Base-by-base conservation (phyloP, 805 yeast genomes). In the Cyberlindnera suaveolens region DNA sequence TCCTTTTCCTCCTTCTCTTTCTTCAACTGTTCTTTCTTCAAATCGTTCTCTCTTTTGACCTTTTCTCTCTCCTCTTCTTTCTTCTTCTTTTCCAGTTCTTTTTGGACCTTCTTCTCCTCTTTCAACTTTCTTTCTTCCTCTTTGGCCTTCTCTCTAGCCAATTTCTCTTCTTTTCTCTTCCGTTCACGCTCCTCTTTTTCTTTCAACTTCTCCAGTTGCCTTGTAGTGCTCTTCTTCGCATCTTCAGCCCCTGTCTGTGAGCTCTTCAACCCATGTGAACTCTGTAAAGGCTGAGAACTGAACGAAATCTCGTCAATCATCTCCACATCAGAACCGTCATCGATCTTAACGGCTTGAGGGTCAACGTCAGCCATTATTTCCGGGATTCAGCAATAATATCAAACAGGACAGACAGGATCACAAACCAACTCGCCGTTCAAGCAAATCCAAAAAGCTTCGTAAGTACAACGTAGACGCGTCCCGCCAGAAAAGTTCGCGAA, bases 41-140 rank as follows among this genome's bases (percentile, higher is more conserved):
- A 44, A 43, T 48, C 41, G 46, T 61, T 41, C 64, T 50, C 51
- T 64, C 58, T 49, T 55, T 34, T 51, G 52, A 40, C 51, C 54
- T 46, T 66, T 67, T 45, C 63, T 65, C 43, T 66, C 54, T 54
- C 66, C 48, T 43, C 39, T 62, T 62, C 49, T 31, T 57, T 44
- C 11, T 31, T 44, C 14, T 32, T 41, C 2, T 40, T 37, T 7
- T 18, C 18, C 37, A 38, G 37, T 38, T 42, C 44, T 35, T 44
- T 40, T 3, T 31, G 58, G 19, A 50, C 54, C 39, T 53, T 57
- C 53, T 60, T 44, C 46, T 57, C 49, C 20, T 44, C 31, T 18
- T 40, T 48, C 42, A 57, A 45, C 43, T 49, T 44, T 53, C 60
- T 42, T 45, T 47, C 42, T 45, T 50, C 42, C 31, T 44, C 48